phyloP scores from a whole-genome alignment of 2,329 filamentous ascomycete species.

The Dactylellina drechsleri region DNA sequence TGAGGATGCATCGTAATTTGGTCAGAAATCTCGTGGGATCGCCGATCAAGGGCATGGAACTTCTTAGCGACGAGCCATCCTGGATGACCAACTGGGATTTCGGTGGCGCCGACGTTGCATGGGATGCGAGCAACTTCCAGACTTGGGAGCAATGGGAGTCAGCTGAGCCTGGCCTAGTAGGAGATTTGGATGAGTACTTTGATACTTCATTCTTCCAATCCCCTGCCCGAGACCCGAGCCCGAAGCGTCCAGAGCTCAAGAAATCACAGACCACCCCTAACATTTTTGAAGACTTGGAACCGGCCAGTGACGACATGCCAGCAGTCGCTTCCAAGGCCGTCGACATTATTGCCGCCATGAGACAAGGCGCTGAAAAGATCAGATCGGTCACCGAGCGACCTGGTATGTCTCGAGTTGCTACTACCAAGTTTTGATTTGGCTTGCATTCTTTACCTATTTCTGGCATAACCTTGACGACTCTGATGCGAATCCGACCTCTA shows the following conservation, averaged over 20 bases:
- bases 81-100: slow-evolving; percentile 54
- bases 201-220: slow-evolving; percentile 50
- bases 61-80: slow-evolving; percentile 51
- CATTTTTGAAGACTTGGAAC: slow-evolving; percentile 53
- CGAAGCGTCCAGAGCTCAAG: slow-evolving; percentile 42
- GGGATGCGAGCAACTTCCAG: slow-evolving; percentile 40
- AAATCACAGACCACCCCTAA: slow-evolving; percentile 35
- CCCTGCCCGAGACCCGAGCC: slow-evolving; percentile 50
- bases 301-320: slow-evolving; percentile 49
- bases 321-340: slow-evolving; percentile 52
- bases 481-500: slow-evolving; percentile 32
- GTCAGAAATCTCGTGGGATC: slow-evolving; percentile 84
- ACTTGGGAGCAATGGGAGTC: slow-evolving; percentile 52
- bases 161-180: slow-evolving; percentile 44
- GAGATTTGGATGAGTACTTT: slow-evolving; percentile 53
- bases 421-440: slow-evolving; percentile 39
- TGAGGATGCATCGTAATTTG: slow-evolving; percentile 84
- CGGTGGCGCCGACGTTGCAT: slow-evolving; percentile 29
- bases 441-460: slow-evolving; percentile 15
- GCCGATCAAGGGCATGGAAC: slow-evolving; percentile 66
- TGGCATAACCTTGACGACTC: slow-evolving; percentile 35
- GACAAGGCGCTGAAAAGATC: slow-evolving; percentile 53
- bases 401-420: slow-evolving; percentile 43
- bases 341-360: slow-evolving; percentile 52
- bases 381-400: slow-evolving; percentile 50